phyloP scores from a whole-genome alignment of 345 rosid genomes.

The Syzygium jambos region DNA sequence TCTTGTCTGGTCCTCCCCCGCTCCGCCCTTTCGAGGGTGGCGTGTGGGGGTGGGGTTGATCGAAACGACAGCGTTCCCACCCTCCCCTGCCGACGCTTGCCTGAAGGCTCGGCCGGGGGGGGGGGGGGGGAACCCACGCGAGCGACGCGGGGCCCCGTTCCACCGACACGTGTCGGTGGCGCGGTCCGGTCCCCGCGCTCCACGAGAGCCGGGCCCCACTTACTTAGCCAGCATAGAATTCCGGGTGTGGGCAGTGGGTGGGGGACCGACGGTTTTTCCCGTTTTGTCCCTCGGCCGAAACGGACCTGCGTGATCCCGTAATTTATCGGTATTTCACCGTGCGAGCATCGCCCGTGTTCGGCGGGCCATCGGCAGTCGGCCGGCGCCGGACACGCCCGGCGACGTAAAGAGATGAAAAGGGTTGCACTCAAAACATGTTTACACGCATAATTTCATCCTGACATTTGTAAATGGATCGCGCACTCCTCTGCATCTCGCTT shows the following conservation, averaged over 20 bases:
- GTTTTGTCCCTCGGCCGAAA: not conserved
- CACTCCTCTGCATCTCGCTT: not conserved
- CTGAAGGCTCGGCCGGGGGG: no score
- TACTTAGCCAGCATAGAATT: not conserved
- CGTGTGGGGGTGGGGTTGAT: no score
- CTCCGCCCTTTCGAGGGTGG: no score
- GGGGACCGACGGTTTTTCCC: not conserved
- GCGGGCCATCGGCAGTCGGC: accelerated
- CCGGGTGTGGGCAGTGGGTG: not conserved
- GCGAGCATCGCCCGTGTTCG: accelerated
- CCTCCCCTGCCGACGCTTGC: not conserved
- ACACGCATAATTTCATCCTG: accelerated
- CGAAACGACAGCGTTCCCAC: not conserved
- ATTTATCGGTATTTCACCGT: not conserved
- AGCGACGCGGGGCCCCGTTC: not conserved
- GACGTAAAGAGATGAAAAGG: accelerated
- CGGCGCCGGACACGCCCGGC: accelerated
- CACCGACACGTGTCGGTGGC: not conserved
- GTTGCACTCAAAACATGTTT: accelerated
- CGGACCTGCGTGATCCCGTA: not conserved
- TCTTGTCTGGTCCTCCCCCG: not conserved
- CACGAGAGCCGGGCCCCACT: not conserved
- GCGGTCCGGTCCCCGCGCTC: not conserved
- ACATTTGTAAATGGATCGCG: not conserved
- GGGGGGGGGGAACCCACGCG: no score